Percentiles rank a stretch among this genome's conserved stretches.
phyloP scores from a whole-genome alignment of 495 filamentous ascomycete genomes.

The Pyronema omphalodes region DNA sequence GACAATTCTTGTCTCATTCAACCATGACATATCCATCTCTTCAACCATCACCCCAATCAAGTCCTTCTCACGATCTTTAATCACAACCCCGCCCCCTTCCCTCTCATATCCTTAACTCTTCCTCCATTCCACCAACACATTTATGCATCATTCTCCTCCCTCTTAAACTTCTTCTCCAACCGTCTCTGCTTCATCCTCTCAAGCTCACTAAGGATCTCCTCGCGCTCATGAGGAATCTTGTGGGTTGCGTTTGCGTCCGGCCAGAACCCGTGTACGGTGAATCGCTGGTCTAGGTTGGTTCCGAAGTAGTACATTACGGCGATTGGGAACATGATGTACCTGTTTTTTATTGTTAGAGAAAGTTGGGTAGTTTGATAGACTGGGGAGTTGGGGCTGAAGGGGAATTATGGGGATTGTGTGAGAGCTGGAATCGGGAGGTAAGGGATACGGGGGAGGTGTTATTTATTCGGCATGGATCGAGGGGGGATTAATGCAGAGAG shows the following conservation, averaged over 20 bases:
- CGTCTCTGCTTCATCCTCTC: constrained; percentile 47
- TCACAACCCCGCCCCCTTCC: no score
- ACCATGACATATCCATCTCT: no score
- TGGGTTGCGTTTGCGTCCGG: constrained; percentile 70
- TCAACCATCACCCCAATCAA: no score
- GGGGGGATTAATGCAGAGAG: not conserved
- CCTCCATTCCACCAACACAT: no score
- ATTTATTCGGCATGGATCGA: not conserved
- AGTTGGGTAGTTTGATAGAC: no score
- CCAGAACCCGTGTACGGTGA: constrained; percentile 84
- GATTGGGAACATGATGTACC: constrained; percentile 97
- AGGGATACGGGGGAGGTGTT: not conserved
- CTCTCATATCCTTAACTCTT: no score
- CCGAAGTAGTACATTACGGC: constrained; percentile 99
- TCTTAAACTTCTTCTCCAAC: constrained; percentile 35
- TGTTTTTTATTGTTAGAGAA: constrained; percentile 24
- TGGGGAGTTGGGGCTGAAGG: no score
- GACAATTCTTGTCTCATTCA: no score
- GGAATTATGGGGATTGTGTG: not conserved
- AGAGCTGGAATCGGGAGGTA: no score
- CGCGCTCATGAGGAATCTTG: constrained; percentile 69
- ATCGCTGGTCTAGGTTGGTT: constrained; percentile 86
- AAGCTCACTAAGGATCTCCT: constrained; percentile 67
- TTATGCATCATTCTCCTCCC: constrained; percentile 5
- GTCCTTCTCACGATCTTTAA: no score